These are phyloP conservation scores for Avena sativa DNA, from an alignment of 176 grass and related monocot genomes.

Conservation along the genomic window DNA sequence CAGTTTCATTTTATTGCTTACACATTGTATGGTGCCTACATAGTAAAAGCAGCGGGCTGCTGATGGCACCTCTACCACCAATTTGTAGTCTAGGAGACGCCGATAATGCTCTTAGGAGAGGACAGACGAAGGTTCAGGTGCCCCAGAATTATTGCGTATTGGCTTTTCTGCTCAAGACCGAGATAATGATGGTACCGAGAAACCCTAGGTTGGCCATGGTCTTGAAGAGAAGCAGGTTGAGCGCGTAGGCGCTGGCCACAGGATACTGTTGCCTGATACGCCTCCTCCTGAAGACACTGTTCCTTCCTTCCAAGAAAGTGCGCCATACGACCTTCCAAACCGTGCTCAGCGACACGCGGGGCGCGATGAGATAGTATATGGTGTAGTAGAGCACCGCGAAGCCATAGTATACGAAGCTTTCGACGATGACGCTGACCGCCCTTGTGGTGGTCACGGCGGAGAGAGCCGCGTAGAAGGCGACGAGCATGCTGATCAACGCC, in stretches of 20 bases:
- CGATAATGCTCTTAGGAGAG: background rate
- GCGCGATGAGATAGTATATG: background rate
- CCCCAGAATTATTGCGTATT: background rate
- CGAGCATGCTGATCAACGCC: background rate
- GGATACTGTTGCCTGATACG: conserved; percentile 18
- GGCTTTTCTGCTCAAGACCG: background rate
- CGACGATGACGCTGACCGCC: background rate
- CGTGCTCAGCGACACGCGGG: background rate
- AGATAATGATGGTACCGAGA: background rate
- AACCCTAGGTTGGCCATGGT: background rate
- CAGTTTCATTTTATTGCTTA: background rate
- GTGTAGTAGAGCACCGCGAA: background rate
- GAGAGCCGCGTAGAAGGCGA: conserved; percentile 13
- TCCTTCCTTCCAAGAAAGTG: background rate
- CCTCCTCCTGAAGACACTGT: background rate
- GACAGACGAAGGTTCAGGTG: background rate
- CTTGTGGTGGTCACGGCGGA: background rate
- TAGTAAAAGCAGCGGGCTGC: background rate
- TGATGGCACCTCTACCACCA: background rate
- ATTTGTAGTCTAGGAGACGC: background rate
- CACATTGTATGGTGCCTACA: background rate
- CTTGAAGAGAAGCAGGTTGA: background rate
- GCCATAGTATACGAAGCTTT: background rate
- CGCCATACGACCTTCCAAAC: background rate
- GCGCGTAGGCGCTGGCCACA: background rate